These are phyloP conservation scores for Eucalyptus decipiens DNA, from an alignment of 345 rosid genomes.

Conservation along the genomic window DNA sequence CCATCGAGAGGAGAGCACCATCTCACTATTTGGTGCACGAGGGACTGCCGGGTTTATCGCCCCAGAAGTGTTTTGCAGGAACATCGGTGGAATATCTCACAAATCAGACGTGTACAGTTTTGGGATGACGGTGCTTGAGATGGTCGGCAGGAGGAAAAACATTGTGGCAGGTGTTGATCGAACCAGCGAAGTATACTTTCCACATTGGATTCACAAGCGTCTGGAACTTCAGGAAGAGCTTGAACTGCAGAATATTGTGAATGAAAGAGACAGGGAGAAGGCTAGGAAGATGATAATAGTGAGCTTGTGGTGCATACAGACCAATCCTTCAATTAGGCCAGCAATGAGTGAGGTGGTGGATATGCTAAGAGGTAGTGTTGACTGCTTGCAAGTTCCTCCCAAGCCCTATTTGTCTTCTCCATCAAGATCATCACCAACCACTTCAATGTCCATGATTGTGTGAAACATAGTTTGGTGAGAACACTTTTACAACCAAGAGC, in stretches of 20 bases:
- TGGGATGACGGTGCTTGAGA: background rate
- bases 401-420: background rate
- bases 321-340: background rate
- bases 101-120: rapidly evolving
- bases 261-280: background rate
- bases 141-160: rapidly evolving
- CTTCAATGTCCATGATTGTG: background rate
- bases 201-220: background rate
- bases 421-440: background rate
- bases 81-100: background rate
- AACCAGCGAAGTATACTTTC: background rate
- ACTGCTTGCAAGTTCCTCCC: background rate
- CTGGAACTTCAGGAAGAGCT: rapidly evolving
- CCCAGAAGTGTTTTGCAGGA: background rate
- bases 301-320: background rate
- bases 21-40: conserved; percentile 3
- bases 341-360: background rate
- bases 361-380: background rate
- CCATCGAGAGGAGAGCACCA: conserved; percentile 7
- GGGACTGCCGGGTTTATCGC: conserved; percentile 29
- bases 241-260: background rate
- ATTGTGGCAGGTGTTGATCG: rapidly evolving
- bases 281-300: background rate
- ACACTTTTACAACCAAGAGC: background rate
- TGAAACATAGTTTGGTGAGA: background rate